Evolutionary conservation across 768 basidiomycete species (phyloP).

Genomic region (Pleurotus pulmonarius): DNA sequence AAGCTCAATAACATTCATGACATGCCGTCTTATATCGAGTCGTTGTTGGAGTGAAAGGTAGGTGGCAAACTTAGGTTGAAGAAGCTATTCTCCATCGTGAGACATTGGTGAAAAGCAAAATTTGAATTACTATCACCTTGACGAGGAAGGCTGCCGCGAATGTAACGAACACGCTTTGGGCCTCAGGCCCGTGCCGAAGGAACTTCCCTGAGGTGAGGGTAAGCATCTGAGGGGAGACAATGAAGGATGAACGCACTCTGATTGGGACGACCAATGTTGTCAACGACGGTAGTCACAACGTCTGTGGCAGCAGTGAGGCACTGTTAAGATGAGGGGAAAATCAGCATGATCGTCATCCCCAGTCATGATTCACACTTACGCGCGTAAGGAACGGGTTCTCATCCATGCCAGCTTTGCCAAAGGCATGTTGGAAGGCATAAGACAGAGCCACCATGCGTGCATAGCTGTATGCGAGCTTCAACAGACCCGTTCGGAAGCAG

Average conservation of each 20-base stretch:
- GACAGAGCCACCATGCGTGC: constrained; percentile 66
- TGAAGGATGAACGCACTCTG: constrained; percentile 38
- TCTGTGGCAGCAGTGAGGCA: constrained; percentile 66
- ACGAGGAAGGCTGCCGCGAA: constrained; percentile 83
- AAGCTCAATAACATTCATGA: constrained; percentile 64
- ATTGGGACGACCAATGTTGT: constrained; percentile 51
- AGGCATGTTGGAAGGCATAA: constrained; percentile 74
- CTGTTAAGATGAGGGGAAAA: constrained; percentile 26
- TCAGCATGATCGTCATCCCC: not conserved
- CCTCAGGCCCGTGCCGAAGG: constrained; percentile 73
- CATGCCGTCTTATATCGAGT: constrained; percentile 54
- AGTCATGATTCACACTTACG: constrained; percentile 36
- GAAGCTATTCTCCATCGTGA: constrained; percentile 40
- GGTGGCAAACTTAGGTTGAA: constrained; percentile 69
- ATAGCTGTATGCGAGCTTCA: constrained; percentile 65
- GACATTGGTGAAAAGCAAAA: not conserved
- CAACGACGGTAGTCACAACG: constrained; percentile 58
- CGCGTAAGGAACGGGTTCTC: constrained; percentile 65
- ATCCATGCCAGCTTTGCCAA: constrained; percentile 55
- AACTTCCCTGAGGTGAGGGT: constrained; percentile 38
- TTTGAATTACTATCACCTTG: constrained; percentile 43
- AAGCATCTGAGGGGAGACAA: not conserved
- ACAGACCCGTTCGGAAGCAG: constrained; percentile 56
- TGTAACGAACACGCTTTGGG: constrained; percentile 74
- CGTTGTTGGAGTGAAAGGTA: constrained; percentile 59